phyloP scores from a whole-genome alignment of 2,329 filamentous ascomycete genomes.

The Fusarium paranaense region DNA sequence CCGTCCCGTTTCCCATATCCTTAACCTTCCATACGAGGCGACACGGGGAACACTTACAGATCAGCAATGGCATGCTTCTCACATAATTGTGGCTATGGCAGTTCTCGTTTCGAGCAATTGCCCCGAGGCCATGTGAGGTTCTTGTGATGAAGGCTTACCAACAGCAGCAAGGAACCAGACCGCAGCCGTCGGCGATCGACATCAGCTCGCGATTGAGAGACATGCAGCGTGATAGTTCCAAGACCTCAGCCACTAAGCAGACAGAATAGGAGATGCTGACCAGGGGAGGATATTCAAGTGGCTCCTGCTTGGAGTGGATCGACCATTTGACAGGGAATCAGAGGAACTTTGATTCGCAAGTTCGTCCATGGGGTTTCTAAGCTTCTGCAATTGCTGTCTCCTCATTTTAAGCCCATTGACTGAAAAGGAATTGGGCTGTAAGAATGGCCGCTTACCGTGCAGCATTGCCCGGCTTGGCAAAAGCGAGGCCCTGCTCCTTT shows the following conservation, averaged over 20 bases:
- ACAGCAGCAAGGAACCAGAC: background rate
- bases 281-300: background rate
- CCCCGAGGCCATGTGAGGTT: background rate
- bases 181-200: background rate
- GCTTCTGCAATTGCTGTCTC: background rate
- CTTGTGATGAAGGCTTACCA: constrained; percentile 10
- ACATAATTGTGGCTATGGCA: constrained; percentile 21
- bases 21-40: background rate
- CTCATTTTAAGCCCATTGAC: background rate
- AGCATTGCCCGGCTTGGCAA: background rate
- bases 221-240: constrained; percentile 1
- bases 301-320: background rate
- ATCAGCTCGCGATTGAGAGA: background rate
- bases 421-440: background rate
- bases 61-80: background rate
- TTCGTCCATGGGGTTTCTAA: background rate
- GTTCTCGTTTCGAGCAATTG: background rate
- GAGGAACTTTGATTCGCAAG: background rate
- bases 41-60: background rate
- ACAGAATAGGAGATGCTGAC: background rate
- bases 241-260: background rate
- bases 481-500: constrained; percentile 1
- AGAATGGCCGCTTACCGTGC: constrained; percentile 1
- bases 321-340: constrained; percentile 1
- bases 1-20: background rate